phyloP scores from a whole-genome alignment of 495 filamentous ascomycete species.

The Melanomma pulvis-pyrius region DNA sequence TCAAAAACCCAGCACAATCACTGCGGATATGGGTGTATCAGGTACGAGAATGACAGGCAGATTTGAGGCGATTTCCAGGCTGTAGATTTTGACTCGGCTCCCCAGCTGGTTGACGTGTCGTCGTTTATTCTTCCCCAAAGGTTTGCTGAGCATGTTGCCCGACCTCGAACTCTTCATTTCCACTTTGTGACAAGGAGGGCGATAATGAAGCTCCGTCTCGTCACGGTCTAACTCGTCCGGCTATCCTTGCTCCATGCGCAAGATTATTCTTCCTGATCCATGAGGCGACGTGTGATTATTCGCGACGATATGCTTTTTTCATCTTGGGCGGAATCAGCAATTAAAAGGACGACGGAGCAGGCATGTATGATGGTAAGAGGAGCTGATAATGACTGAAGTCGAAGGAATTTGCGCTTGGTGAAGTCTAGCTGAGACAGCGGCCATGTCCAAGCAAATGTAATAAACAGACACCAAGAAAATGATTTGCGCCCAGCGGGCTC shows the following conservation, averaged over 20 bases:
- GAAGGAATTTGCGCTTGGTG: not conserved
- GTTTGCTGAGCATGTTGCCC: too few species aligned
- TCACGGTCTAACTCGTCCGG: too few species aligned
- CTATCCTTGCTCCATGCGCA: too few species aligned
- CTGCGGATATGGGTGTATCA: too few species aligned
- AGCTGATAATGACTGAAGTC: not conserved
- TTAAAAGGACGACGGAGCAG: not conserved
- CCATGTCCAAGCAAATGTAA: not conserved
- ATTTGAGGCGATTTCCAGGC: not conserved
- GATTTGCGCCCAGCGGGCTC: not conserved
- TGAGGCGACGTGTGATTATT: not conserved
- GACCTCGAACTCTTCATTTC: too few species aligned
- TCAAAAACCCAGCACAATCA: not conserved
- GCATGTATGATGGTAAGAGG: not conserved
- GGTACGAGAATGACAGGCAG: not conserved
- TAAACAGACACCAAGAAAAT: not conserved
- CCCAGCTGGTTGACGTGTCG: too few species aligned
- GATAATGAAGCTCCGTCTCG: too few species aligned
- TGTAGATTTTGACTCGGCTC: not conserved
- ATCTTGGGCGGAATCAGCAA: too few species aligned
- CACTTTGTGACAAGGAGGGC: too few species aligned
- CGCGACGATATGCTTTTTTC: not conserved
- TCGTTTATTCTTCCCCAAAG: too few species aligned
- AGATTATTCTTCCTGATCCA: too few species aligned
- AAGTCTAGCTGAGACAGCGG: not conserved